phyloP scores from a whole-genome alignment of 2,329 filamentous ascomycete species.

The Exophiala aquamarina region DNA sequence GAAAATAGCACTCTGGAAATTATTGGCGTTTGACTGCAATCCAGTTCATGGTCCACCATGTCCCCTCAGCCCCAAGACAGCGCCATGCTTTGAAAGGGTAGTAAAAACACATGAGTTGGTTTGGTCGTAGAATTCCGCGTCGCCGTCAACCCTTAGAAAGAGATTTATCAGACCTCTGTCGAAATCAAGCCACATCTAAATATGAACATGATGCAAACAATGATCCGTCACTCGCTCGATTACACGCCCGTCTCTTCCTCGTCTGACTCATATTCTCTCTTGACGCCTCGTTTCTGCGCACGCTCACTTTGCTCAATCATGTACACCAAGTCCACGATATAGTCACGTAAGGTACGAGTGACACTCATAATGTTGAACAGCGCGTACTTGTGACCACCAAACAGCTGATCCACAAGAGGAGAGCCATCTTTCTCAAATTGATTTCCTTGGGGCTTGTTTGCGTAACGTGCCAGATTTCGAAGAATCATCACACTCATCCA shows the following conservation, averaged over 20 bases:
- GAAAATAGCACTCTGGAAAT: no score
- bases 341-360: conserved; percentile 41
- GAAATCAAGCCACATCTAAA: no score
- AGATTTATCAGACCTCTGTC: no score
- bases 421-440: conserved; percentile 22
- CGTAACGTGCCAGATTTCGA: conserved; percentile 46
- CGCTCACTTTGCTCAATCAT: conserved; percentile 38
- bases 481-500: conserved; percentile 49
- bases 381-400: conserved; percentile 18
- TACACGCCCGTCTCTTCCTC: conserved; percentile 6
- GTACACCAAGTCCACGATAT: conserved; percentile 44
- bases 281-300: conserved; percentile 15
- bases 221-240: no score
- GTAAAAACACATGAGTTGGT: no score
- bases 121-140: no score
- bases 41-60: no score
- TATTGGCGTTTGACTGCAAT: no score
- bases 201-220: no score
- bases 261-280: conserved; percentile 19
- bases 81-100: no score
- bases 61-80: no score
- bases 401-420: conserved; percentile 20
- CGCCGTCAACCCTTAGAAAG: no score
- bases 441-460: conserved; percentile 28
- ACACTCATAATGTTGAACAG: conserved; percentile 23